Conservation (phyloP, 148 eudicot species). For the Rhododendron vialii region DNA sequence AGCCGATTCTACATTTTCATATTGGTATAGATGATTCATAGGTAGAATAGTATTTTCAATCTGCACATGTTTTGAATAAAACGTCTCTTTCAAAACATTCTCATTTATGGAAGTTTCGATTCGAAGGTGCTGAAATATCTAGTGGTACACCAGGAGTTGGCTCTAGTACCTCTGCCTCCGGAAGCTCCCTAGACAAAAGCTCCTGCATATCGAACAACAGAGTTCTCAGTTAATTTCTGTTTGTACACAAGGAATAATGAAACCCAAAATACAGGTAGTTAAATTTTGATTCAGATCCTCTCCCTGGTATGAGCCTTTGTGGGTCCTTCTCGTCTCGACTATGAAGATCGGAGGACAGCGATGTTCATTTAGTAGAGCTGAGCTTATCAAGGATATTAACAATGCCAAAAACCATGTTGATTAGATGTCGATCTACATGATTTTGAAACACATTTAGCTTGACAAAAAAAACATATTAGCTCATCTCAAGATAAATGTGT, state of each 20-base stretch:
- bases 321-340: background rate
- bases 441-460: background rate
- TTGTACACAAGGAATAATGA: background rate
- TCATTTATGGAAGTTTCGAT: background rate
- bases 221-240: background rate
- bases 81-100: background rate
- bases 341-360: background rate
- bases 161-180: constrained; percentile 58
- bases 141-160: constrained; percentile 74
- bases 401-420: background rate
- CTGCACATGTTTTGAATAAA: background rate
- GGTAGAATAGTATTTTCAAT: background rate
- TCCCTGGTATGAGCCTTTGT: background rate
- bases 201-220: constrained; percentile 43
- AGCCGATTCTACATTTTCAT: background rate
- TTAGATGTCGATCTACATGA: background rate
- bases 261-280: background rate
- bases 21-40: background rate
- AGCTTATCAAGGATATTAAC: background rate
- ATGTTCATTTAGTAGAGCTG: background rate
- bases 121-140: constrained; percentile 34
- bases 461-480: background rate
- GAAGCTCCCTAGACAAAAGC: constrained; percentile 57
- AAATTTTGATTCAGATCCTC: background rate
- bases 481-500: background rate